Base-by-base conservation (phyloP, 2,329 filamentous ascomycete genomes). In the Cryphonectria carpinicola region DNA sequence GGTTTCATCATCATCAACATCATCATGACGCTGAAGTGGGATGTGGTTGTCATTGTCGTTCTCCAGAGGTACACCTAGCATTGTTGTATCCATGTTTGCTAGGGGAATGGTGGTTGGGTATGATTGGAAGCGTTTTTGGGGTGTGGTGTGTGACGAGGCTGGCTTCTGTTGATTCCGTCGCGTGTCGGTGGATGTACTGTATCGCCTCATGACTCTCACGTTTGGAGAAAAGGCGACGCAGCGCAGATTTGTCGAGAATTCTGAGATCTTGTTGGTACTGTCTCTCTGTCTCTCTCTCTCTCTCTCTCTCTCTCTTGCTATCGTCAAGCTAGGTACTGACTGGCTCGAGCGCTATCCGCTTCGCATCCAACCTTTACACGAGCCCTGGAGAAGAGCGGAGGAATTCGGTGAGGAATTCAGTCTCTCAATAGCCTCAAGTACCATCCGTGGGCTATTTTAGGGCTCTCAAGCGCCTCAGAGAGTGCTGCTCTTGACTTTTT, bases 241-340 rank as follows among this genome's bases (percentile, higher is more conserved):
- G 81, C 78, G 80, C 78, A 78, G 75, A 73, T 74, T 79, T 79
- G 78, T 78, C 78, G 79, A 78, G 78, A 79, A 75, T 77, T 73
- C 76, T 78, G 75, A 61, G 66, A 69, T 72, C 71, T 78, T 76
- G 75, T 72, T 79, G 72, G 70, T 74, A 49, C 63, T 65, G 63
- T 65, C 63, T 65, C 62, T 64, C 63, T 65, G 68, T 72, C 58
- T 68, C 65, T 72, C 71, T 73, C 65, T 72, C 43, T 72, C 63
- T 73, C 75, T 78, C n/a, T n/a, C 75, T 78, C 76, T 78, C 75
- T 76, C 74, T 84, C 89, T 88, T 90, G 89, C 90, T 92, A 92
- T 87, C 88, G 86, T 89, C 86, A 88, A 89, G 88, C 89, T 91
- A 91, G 87, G 86, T 88, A 86, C 86, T 88, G 82, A 86, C 86